These are phyloP conservation scores for Quercus alba DNA, from an alignment of 306 rosid species.

Conservation along the genomic window DNA sequence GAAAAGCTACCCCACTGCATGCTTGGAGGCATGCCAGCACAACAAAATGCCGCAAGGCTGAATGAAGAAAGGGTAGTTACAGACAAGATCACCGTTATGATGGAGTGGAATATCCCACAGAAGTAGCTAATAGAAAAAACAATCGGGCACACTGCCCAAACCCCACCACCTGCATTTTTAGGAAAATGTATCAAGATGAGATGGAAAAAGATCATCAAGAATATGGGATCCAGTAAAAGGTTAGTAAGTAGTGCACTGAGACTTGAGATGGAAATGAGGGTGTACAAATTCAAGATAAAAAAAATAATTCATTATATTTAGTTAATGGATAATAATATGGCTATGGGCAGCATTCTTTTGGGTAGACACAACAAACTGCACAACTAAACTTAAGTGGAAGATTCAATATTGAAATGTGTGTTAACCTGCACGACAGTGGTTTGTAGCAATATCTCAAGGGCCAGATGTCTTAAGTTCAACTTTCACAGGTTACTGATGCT, in stretches of 20 bases:
- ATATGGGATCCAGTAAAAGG: background rate
- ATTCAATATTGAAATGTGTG: background rate
- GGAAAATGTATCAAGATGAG: conserved; percentile 11
- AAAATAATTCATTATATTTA: background rate
- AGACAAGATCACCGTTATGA: conserved; percentile 52
- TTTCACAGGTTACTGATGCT: background rate
- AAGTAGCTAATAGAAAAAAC: conserved; percentile 62
- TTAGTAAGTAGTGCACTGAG: background rate
- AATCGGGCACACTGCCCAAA: conserved; percentile 72
- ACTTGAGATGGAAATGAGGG: background rate
- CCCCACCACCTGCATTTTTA: conserved; percentile 81
- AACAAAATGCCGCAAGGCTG: conserved; percentile 66
- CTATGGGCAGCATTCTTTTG: background rate
- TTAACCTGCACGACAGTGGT: background rate
- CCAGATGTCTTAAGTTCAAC: background rate
- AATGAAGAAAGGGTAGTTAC: conserved; percentile 61
- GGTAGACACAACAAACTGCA: background rate
- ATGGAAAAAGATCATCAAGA: background rate
- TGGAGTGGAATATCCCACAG: conserved; percentile 63
- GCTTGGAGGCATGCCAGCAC: conserved; percentile 79
- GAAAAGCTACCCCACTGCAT: conserved; percentile 89
- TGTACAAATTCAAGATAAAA: background rate
- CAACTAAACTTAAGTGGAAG: background rate
- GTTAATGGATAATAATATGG: background rate
- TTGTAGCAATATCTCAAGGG: background rate